Evolutionary conservation across 2,329 filamentous ascomycete species (phyloP), one percentile per base, ranked within the genome.

Genomic region (Aulographum hederae): DNA sequence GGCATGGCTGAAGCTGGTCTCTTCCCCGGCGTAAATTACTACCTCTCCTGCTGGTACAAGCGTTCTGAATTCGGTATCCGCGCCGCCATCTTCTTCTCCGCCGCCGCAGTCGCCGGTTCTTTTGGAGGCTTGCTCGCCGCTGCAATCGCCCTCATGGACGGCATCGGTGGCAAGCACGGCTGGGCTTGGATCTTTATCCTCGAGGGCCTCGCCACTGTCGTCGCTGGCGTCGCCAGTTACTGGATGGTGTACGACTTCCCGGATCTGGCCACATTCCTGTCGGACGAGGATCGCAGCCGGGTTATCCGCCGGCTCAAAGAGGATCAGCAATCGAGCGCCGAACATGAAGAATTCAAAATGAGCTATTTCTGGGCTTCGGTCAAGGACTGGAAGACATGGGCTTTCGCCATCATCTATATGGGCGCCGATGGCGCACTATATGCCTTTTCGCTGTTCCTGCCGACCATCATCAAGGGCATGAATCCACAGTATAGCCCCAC

Each of bases 211-310:
- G 18, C 66, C 1, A 85, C 80, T 0, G 61, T 84, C 1, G 2
- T 81, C 1, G 62, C 82, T 16, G 80, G 76, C 2, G 40, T 78
- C 4, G 51, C 60, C 1, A 78, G 70, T 2, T 84, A 77, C 54
- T 85, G 73, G 72, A 69, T 78, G 57, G 78, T 91, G 1, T 70
- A 81, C 39, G 79, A 92, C 47, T 91, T 84, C 46, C 82, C 82
- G 0, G 74, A 78, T 38, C 64, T 78, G 35, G 80, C 79, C 15
- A 69, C 49, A 2, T 91, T 91, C 47, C 62, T 92, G 5, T 67
- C 68, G 0, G 61, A 68, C 1, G 63, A 68, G 6, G 80, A 92
- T 42, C 74, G 78, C 17, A 62, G 61, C 4, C 69, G 80, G 6
- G 77, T 89, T 0, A 56, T 82, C n/a, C 63, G 70, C 4, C 69